Conservation (phyloP, 2,329 filamentous ascomycete species). For the Trichoderma brevicompactum region DNA sequence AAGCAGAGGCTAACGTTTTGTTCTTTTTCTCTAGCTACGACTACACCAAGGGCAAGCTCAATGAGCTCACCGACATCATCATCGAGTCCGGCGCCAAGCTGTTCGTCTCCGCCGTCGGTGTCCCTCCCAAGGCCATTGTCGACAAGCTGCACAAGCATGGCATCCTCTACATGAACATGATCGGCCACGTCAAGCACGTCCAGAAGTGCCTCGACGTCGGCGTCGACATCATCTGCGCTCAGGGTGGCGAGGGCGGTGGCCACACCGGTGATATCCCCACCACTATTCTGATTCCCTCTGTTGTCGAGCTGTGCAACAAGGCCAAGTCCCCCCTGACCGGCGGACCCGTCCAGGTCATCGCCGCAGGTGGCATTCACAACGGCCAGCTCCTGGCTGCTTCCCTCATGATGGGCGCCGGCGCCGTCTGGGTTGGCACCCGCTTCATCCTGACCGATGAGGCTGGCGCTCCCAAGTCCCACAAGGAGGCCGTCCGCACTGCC, state of each 20-base stretch:
- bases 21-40: constrained; percentile 73
- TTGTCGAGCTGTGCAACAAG: constrained; percentile 79
- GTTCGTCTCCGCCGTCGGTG: constrained; percentile 95
- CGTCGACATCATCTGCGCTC: constrained; percentile 95
- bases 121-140: constrained; percentile 86
- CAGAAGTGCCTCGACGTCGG: constrained; percentile 92
- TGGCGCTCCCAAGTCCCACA: constrained; percentile 89
- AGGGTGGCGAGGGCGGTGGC: constrained; percentile 96
- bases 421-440: constrained; percentile 95
- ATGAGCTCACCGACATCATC: constrained; percentile 86
- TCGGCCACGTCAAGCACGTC: constrained; percentile 98
- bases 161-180: constrained; percentile 99
- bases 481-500: constrained; percentile 90
- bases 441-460: constrained; percentile 96
- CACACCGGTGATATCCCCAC: constrained; percentile 96
- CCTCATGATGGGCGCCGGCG: constrained; percentile 88
- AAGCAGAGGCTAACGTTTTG: constrained; percentile 1
- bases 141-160: constrained; percentile 86
- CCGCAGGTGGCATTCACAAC: constrained; percentile 92
- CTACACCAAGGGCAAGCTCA: constrained; percentile 98
- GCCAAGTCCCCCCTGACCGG: constrained; percentile 87
- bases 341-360: constrained; percentile 85
- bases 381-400: constrained; percentile 87
- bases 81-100: constrained; percentile 90
- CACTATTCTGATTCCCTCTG: constrained; percentile 87